Evolutionary conservation across 352 stramenopile species (phyloP).

Genomic region (Phytophthora brassicae): DNA sequence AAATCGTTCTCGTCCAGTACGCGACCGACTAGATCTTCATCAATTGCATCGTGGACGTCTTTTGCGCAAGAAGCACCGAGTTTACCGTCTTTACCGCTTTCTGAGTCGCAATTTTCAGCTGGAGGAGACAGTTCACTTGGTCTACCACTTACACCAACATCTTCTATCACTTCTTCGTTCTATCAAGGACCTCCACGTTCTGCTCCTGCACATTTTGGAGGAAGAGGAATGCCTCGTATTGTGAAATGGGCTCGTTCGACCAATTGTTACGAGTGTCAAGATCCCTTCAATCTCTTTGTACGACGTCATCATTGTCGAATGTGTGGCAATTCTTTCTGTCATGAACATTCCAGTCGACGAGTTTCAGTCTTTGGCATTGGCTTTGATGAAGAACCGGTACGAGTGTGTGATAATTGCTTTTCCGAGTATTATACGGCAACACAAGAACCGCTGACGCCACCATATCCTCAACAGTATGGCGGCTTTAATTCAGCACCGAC

Average conservation of each 20-base stretch:
- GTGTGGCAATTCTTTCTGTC: constrained; percentile 88
- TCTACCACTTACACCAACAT: constrained; percentile 34
- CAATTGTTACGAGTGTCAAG: constrained; percentile 84
- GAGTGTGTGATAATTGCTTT: constrained; percentile 88
- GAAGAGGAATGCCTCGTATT: constrained; percentile 50
- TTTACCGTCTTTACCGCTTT: constrained; percentile 42
- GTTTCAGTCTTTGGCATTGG: constrained; percentile 76
- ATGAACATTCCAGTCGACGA: constrained; percentile 80
- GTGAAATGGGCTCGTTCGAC: constrained; percentile 82
- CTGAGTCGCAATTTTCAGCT: constrained; percentile 43
- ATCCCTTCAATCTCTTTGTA: constrained; percentile 82
- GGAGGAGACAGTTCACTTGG: constrained; percentile 34
- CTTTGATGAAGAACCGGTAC: constrained; percentile 82
- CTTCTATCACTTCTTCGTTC: constrained; percentile 34
- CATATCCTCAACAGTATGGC: constrained; percentile 24
- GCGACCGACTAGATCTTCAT: constrained; percentile 66
- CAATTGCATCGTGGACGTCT: constrained; percentile 58
- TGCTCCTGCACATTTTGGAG: constrained; percentile 33
- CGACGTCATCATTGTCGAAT: constrained; percentile 86
- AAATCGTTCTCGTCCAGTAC: constrained; percentile 64
- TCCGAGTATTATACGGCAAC: constrained; percentile 62
- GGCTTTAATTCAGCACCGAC: constrained; percentile 31
- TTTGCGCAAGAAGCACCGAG: constrained; percentile 37
- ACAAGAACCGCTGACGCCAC: constrained; percentile 28
- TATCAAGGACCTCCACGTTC: constrained; percentile 33